Conservation (phyloP, 139 green algal species). For the Volvox reticuliferus region DNA sequence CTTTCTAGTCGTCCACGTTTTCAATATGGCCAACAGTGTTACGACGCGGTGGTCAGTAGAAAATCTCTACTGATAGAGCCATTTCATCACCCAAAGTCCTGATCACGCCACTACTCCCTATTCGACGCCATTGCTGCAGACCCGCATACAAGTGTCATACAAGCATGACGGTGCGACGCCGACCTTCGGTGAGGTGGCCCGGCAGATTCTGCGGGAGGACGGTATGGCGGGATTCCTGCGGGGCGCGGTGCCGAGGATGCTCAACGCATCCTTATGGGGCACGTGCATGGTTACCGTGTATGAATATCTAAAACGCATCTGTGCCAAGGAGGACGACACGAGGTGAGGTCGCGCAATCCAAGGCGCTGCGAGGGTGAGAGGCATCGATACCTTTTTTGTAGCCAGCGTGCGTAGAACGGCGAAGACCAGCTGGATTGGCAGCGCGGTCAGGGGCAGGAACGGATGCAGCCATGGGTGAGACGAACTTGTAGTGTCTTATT, state of each 20-base stretch:
- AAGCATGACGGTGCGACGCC: conserved; percentile 42
- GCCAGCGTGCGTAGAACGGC: too few species aligned
- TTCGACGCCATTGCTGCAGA: conserved; percentile 36
- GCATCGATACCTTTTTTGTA: too few species aligned
- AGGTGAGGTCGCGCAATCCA: not conserved
- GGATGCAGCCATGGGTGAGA: too few species aligned
- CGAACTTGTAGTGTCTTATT: too few species aligned
- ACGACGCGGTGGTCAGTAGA: too few species aligned
- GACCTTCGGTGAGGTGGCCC: conserved; percentile 52
- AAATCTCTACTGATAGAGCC: too few species aligned
- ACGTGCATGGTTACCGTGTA: conserved; percentile 88
- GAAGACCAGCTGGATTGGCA: too few species aligned
- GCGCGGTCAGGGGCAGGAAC: too few species aligned
- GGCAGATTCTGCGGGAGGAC: conserved; percentile 76
- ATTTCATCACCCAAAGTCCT: too few species aligned
- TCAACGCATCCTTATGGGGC: conserved; percentile 86
- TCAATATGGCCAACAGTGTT: too few species aligned
- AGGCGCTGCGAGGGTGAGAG: not conserved
- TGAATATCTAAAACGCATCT: conserved; percentile 84
- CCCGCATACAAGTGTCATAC: conserved; percentile 79
- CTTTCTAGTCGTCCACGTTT: too few species aligned
- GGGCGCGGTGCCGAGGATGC: conserved; percentile 83
- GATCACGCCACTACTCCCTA: too few species aligned
- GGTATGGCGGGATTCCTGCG: conserved; percentile 78
- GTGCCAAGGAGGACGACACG: conserved; percentile 55